Percentiles rank a stretch among this genome's conserved stretches.
Evolutionary conservation across 2,329 filamentous ascomycete genomes (phyloP).

Genomic region (Tolypocladium amazonense): DNA sequence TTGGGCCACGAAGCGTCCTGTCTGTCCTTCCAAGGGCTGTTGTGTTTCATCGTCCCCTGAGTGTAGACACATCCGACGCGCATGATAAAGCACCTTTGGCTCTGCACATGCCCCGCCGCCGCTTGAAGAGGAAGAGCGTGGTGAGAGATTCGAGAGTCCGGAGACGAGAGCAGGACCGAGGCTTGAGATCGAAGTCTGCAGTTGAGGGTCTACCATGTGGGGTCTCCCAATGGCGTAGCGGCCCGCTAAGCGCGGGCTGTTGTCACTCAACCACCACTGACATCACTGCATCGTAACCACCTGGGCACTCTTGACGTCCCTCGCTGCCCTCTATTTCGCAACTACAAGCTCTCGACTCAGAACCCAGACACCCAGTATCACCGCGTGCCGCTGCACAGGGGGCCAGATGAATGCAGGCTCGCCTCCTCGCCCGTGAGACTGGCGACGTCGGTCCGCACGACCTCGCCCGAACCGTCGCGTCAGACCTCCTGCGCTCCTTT

Average conservation of each 20-base stretch:
- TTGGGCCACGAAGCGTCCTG: neutral
- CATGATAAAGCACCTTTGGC: neutral
- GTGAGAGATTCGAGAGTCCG: neutral
- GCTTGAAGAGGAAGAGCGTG: neutral
- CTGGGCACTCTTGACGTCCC: neutral
- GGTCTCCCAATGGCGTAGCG: neutral
- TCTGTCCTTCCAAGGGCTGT: neutral
- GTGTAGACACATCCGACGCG: neutral
- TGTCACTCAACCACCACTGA: neutral
- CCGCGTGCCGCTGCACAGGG: neutral
- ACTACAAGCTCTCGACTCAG: neutral
- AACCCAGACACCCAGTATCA: neutral
- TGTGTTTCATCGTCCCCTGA: neutral
- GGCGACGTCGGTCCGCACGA: slow-evolving; percentile 54
- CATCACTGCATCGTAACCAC: neutral
- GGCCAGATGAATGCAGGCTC: slow-evolving; percentile 54
- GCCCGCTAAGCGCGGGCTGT: neutral
- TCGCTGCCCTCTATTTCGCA: neutral
- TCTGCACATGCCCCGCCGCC: neutral
- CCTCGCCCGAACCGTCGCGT: slow-evolving; percentile 55
- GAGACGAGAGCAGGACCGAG: neutral
- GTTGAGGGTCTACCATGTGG: neutral
- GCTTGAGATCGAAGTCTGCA: neutral
- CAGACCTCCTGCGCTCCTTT: slow-evolving; percentile 58
- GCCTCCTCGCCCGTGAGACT: slow-evolving; percentile 64